phyloP scores from a whole-genome alignment of 495 filamentous ascomycete genomes.

The Geopyxis carbonaria region DNA sequence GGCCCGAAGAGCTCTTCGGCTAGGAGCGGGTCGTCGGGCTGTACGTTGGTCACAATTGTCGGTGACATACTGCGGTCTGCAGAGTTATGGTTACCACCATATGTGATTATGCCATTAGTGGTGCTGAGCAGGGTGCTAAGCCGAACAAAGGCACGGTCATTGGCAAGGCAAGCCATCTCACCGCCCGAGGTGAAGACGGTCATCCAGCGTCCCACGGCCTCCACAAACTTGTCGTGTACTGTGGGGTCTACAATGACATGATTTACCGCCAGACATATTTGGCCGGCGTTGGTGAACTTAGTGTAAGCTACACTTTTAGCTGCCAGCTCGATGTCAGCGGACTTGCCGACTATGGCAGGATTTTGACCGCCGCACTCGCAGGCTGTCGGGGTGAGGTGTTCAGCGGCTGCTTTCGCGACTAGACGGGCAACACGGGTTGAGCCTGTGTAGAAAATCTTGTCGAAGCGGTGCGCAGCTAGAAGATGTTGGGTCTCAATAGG shows the following conservation, averaged over 20 bases:
- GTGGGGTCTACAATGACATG: conserved; percentile 68
- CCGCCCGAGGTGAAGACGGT: conserved; percentile 52
- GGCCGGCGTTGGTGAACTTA: conserved; percentile 69
- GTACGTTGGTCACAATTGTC: conserved; percentile 55
- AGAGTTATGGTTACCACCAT: conserved; percentile 43
- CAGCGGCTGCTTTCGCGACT: conserved; percentile 79
- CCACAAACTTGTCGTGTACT: conserved; percentile 52
- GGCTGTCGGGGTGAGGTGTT: conserved; percentile 71
- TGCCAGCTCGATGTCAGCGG: conserved; percentile 62
- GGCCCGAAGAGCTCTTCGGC: conserved; percentile 78
- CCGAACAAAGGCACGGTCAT: conserved; percentile 57
- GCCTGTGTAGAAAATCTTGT: conserved; percentile 96
- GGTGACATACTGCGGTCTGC: conserved; percentile 65
- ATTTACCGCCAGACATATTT: conserved; percentile 73
- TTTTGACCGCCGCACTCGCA: conserved; percentile 86
- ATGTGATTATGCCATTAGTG: conserved; percentile 37
- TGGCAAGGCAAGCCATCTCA: conserved; percentile 67
- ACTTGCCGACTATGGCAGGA: conserved; percentile 73
- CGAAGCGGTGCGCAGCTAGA: conserved; percentile 67
- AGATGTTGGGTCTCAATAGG: conserved; percentile 65
- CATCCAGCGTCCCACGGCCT: conserved; percentile 70
- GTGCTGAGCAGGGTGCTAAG: conserved; percentile 76
- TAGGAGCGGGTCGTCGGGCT: conserved; percentile 60
- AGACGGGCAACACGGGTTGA: conserved; percentile 59
- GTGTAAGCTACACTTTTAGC: conserved; percentile 74